A percentile compares a stretch with the other conserved stretches of the same genome.
Evolutionary conservation across 202 grass and related monocot species (phyloP).

Genomic region (Hordeum pubiflorum): DNA sequence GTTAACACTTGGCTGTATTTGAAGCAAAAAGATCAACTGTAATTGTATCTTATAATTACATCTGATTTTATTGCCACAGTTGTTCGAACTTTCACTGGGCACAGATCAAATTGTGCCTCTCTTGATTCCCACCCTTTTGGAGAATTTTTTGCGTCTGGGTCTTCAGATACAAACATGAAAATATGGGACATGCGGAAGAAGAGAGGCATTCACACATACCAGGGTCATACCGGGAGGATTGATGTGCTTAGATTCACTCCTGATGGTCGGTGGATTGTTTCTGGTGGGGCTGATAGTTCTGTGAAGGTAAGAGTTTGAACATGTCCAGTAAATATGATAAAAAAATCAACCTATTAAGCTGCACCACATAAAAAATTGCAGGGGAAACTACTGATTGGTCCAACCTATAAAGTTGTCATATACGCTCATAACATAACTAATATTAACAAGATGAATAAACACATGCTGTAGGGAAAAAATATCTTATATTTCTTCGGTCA

Average conservation of each 20-base stretch:
- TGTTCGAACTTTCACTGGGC: slow-evolving; percentile 74
- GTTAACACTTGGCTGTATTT: not conserved
- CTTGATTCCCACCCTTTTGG: slow-evolving; percentile 95
- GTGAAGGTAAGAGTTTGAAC: slow-evolving; percentile 58
- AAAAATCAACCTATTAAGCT: not conserved
- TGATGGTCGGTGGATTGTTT: slow-evolving; percentile 93
- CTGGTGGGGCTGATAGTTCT: slow-evolving; percentile 61
- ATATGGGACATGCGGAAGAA: slow-evolving; percentile 94
- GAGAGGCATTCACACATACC: slow-evolving; percentile 88
- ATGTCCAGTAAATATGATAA: not conserved
- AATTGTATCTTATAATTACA: not conserved
- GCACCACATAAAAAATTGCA: not conserved
- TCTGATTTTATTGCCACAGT: slow-evolving; percentile 45
- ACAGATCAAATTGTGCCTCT: slow-evolving; percentile 73
- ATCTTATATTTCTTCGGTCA: slow-evolving; percentile 1
- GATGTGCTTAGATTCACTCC: slow-evolving; percentile 81
- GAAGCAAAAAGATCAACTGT: not conserved
- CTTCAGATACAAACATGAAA: slow-evolving; percentile 89
- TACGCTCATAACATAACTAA: slow-evolving; percentile 3
- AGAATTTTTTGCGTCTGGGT: slow-evolving; percentile 86
- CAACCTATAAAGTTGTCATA: not conserved
- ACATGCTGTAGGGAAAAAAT: not conserved
- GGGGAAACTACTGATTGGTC: not conserved
- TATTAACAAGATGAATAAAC: slow-evolving; percentile 14
- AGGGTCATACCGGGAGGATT: slow-evolving; percentile 73